These are phyloP conservation scores for Glonium stellatum DNA, from an alignment of 495 filamentous ascomycete genomes.

Conservation along the genomic window DNA sequence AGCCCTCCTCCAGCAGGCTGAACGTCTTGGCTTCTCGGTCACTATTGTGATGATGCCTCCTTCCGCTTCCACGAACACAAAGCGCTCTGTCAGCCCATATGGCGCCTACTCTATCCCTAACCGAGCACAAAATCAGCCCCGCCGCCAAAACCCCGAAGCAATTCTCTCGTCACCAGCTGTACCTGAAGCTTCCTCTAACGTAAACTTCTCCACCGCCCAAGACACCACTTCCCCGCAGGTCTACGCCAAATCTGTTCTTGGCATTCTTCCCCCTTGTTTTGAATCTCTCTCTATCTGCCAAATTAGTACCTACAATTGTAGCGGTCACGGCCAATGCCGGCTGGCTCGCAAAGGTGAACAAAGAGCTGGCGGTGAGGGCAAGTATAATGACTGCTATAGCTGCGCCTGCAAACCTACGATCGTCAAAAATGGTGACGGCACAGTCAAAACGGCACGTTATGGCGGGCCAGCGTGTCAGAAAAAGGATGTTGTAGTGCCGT, in stretches of 20 bases:
- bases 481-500: conserved; percentile 76
- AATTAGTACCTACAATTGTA: conserved; percentile 20
- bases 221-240: conserved; percentile 3
- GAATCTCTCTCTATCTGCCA: conserved; percentile 10
- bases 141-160: conserved; percentile 25
- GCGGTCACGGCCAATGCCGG: conserved; percentile 21
- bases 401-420: conserved; percentile 61
- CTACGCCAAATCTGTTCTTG: conserved; percentile 14
- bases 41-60: conserved; percentile 30
- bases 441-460: conserved; percentile 54
- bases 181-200: background rate
- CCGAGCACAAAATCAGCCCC: background rate
- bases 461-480: conserved; percentile 86
- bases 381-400: conserved; percentile 60
- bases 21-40: conserved; percentile 12
- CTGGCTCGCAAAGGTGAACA: conserved; percentile 11
- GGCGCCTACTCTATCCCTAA: conserved; percentile 25
- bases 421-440: conserved; percentile 41
- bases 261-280: conserved; percentile 27
- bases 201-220: conserved; percentile 2
- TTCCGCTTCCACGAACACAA: conserved; percentile 10
- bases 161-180: conserved; percentile 20
- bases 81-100: conserved; percentile 24
- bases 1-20: background rate
- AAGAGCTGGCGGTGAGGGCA: conserved; percentile 25